Base-by-base conservation (phyloP, 1,284 basidiomycete genomes). In the Chalciporus sp. region DNA sequence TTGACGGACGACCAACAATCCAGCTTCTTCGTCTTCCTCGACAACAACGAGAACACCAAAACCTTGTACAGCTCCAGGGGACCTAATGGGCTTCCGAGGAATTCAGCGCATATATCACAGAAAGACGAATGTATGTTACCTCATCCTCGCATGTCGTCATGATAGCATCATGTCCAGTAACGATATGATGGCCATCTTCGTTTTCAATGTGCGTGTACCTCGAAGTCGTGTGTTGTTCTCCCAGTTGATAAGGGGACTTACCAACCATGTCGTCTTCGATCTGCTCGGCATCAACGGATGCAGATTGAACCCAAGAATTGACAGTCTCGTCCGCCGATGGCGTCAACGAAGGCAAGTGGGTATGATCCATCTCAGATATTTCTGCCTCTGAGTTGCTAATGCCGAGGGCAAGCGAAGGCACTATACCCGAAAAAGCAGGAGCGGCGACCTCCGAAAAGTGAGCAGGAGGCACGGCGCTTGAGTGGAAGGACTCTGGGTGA, bases 11-110 rank as follows among this genome's bases (percentile, higher is more conserved):
- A 80, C 61, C 28, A 94, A 71, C 8, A 77, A 76, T 9, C 79
- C 85, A 3, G 74, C 84, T 12, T 80, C 83, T 11, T 80, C 74
- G 28, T 83, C 74, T 63, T 92, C 85, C 57, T 90, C 84, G 1
- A 94, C 73, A 0, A 84, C 90, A 47, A 95, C 80, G 16, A 95
- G 77, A 1, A 94, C 88, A 9, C 92, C 93, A 65, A 91, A 96
- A 0, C 86, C 86, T 72, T 96, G 93, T 0, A 95, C 83, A 0
- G 92, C 88, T 2, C 92, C 92, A 3, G 92, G 93, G 0, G 88
- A 87, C 10, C 86, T 84, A 49, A 96, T 95, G 0, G 92, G 92
- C 85, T 87, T 49, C 12, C 10, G 56, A 39, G n/a, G n/a, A 14
- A 42, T 20, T 47, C 16, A 48, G 33, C 9, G 16, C 19, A 42